These are phyloP conservation scores for Russula sp. DNA, from an alignment of 768 basidiomycete genomes.

Conservation along the genomic window DNA sequence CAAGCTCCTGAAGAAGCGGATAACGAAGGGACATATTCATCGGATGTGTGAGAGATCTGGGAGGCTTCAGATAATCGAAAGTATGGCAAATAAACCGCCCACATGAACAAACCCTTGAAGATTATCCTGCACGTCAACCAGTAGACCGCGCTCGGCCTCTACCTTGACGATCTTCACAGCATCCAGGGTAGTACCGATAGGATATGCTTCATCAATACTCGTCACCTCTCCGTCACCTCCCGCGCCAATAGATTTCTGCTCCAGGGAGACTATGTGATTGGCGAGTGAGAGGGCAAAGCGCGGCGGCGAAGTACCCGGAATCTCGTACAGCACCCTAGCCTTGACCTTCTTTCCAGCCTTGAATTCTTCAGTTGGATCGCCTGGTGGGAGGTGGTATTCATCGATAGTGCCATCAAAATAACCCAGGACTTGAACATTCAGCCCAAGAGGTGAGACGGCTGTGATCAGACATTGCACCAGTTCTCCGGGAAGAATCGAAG, in stretches of 20 bases:
- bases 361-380: constrained; percentile 43
- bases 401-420: constrained; percentile 92
- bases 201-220: constrained; percentile 55
- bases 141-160: constrained; percentile 79
- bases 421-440: constrained; percentile 86
- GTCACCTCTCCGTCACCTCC: constrained; percentile 30
- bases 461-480: constrained; percentile 83
- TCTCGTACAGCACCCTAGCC: constrained; percentile 79
- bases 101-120: constrained; percentile 87
- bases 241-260: constrained; percentile 39
- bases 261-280: constrained; percentile 65
- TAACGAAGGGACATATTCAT: constrained; percentile 83
- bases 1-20: constrained; percentile 69
- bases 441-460: constrained; percentile 63
- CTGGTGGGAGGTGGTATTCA: constrained; percentile 63
- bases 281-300: constrained; percentile 78
- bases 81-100: constrained; percentile 35
- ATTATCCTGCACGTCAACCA: constrained; percentile 60
- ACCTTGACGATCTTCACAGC: constrained; percentile 68
- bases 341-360: constrained; percentile 76
- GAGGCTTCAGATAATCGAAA: constrained; percentile 23
- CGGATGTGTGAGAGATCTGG: constrained; percentile 91
- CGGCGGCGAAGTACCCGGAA: constrained; percentile 64
- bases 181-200: constrained; percentile 71
- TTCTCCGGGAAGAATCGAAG: constrained; percentile 82